These are phyloP conservation scores for Ogataea pignaliae DNA, from an alignment of 805 yeast species.

Conservation along the genomic window DNA sequence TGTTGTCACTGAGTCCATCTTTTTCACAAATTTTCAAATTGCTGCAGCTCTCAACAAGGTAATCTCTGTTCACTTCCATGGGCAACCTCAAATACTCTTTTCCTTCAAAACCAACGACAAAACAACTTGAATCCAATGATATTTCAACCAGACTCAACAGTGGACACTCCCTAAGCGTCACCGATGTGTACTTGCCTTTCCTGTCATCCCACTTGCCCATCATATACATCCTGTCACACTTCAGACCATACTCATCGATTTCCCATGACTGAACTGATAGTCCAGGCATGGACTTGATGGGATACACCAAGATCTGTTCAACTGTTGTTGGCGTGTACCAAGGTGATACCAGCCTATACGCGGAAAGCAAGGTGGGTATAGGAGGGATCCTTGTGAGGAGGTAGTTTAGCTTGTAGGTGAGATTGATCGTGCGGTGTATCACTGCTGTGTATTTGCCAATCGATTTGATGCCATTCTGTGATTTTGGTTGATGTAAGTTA, in stretches of 20 bases:
- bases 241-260: slow-evolving; percentile 20
- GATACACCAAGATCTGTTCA: slow-evolving; percentile 16
- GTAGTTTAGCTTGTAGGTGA: slow-evolving; percentile 10
- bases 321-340: neutral
- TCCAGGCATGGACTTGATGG: slow-evolving; percentile 24
- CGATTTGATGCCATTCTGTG: no score
- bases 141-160: slow-evolving; percentile 10
- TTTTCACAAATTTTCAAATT: no score
- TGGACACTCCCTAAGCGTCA: slow-evolving; percentile 21
- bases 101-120: slow-evolving; percentile 10
- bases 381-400: neutral
- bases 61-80: slow-evolving; percentile 5
- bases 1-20: neutral
- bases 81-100: slow-evolving; percentile 15
- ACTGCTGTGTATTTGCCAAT: no score
- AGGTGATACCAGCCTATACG: neutral
- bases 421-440: slow-evolving; percentile 5
- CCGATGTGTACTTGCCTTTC: slow-evolving; percentile 8
- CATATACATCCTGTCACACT: slow-evolving; percentile 27
- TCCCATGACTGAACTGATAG: slow-evolving; percentile 17
- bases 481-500: no score
- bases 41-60: slow-evolving; percentile 5
- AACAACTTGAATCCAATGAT: slow-evolving; percentile 4
- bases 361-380: neutral
- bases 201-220: slow-evolving; percentile 15